Evolutionary conservation across 2,329 filamentous ascomycete species (phyloP).

Genomic region (Aureobasidium leucospermi): DNA sequence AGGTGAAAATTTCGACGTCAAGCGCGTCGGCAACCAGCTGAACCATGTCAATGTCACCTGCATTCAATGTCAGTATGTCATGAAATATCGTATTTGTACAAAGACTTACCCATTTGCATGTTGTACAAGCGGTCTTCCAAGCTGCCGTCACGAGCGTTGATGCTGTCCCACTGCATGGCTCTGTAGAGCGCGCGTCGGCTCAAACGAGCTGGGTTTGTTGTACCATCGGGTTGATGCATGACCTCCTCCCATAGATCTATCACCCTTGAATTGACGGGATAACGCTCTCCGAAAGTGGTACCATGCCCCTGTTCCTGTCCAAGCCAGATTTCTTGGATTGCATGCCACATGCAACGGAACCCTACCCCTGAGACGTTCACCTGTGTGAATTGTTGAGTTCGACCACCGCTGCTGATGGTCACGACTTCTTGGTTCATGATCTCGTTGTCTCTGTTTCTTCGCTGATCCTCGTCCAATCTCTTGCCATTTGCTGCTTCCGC

Average conservation of each 20-base stretch:
- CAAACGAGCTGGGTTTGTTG: not conserved
- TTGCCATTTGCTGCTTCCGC: not conserved
- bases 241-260: not conserved
- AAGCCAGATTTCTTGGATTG: not conserved
- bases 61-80: not conserved
- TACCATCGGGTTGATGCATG: not conserved
- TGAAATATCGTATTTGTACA: too few species aligned
- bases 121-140: not conserved
- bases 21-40: constrained; percentile 5
- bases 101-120: too few species aligned
- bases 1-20: constrained; percentile 5
- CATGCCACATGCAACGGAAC: not conserved
- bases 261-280: not conserved
- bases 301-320: not conserved
- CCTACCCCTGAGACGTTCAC: not conserved
- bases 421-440: not conserved
- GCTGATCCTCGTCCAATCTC: not conserved
- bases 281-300: not conserved
- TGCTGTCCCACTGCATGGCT: not conserved
- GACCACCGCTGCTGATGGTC: not conserved
- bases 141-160: not conserved
- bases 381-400: not conserved
- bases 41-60: not conserved
- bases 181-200: not conserved
- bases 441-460: not conserved